Base-by-base conservation (phyloP, 257 asterid genomes). In the Jacaranda mimosifolia region DNA sequence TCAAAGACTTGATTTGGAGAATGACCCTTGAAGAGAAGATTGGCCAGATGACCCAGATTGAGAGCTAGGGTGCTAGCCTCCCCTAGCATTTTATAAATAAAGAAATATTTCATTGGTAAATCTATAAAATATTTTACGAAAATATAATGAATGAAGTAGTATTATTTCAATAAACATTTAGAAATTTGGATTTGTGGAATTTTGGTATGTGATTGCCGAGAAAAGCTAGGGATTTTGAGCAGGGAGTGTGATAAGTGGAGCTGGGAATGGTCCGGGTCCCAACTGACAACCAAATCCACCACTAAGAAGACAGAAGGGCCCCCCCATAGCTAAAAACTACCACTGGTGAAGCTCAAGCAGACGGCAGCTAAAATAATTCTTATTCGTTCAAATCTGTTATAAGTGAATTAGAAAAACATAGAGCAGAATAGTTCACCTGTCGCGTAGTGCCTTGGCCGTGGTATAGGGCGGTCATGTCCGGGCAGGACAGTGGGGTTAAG, bases 31-130 rank as follows among this genome's bases (percentile, higher is more conserved):
- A 79, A 12, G 93, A 88, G 67, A 90, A 90, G 77, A 88, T 90
- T 62, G 93, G 91, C 0, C 91, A 90, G 83, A 90, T 88, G 89
- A 72, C 86, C 18, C 91, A 90, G 82, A 77, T 90, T 76, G 96
- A 88, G 65, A 26, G 32, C 32, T 26, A 79, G 93, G 72, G n/a
- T 39, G 10, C 43, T 71, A 46, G 87, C 87, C 4, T 68, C 87
- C 3, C 68, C 82, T 15, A 73, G 81, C 8, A 62, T 86, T 32
- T n/a, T 0, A 26, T 26, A 26, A 26, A 66, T 90, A 79, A 88
- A 79, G 21, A 83, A 88, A 8, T 85, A 88, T 74, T 81, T 78
- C 74, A 85, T 90, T 7, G 93, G 91, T 87, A 74, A 3, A 9
- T 48, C 53, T 48, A 3, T 9, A 9, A 48, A 9, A 12, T 8